Evolutionary conservation across 441 rosid genomes (phyloP).

Genomic region (Adansonia rubrostipa): DNA sequence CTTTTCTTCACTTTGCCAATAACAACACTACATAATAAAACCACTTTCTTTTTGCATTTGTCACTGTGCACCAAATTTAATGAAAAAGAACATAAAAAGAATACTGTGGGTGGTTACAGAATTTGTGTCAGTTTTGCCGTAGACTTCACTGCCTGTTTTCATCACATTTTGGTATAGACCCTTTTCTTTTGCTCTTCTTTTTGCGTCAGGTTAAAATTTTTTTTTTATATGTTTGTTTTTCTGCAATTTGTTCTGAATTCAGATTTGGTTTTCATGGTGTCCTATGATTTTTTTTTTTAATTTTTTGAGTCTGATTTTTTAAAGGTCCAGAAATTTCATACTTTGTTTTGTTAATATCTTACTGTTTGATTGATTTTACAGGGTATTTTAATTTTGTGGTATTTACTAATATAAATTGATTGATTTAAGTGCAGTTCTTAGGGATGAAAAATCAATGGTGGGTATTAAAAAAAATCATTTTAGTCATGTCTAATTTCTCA

Average conservation of each 20-base stretch:
- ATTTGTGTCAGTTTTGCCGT: background rate
- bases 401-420: no score
- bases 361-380: background rate
- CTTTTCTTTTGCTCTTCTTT: background rate
- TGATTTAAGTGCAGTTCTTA: no score
- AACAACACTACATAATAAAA: background rate
- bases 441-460: no score
- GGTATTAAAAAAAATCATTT: no score
- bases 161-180: constrained; percentile 14
- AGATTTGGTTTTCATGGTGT: background rate
- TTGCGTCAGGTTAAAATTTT: background rate
- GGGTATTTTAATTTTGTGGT: no score
- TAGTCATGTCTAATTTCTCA: no score
- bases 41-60: background rate
- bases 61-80: constrained; percentile 1
- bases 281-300: background rate
- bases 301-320: background rate
- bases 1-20: background rate
- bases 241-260: background rate
- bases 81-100: background rate
- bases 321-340: background rate
- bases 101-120: background rate
- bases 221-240: background rate
- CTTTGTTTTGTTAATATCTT: background rate
- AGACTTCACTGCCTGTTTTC: constrained; percentile 13